These are phyloP conservation scores for Botrytis sinoallii DNA, from an alignment of 2,329 filamentous ascomycete genomes.

Conservation along the genomic window DNA sequence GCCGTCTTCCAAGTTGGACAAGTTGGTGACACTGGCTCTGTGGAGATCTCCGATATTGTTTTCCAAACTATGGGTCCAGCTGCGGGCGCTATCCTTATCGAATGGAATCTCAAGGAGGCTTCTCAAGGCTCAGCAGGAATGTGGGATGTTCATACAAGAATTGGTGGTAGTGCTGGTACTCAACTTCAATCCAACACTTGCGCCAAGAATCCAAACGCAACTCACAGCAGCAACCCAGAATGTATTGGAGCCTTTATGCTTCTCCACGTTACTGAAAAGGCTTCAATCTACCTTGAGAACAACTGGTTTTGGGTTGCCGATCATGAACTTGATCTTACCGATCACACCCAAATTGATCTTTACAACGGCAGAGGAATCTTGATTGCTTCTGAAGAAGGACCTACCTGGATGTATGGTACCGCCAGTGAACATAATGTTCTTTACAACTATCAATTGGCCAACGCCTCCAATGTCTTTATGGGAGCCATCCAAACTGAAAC, in stretches of 20 bases:
- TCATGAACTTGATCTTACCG: slow-evolving; percentile 76
- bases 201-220: slow-evolving; percentile 67
- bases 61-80: slow-evolving; percentile 77
- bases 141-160: slow-evolving; percentile 95
- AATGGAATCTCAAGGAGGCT: slow-evolving; percentile 79
- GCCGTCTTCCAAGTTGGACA: slow-evolving; percentile 85
- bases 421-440: slow-evolving; percentile 63
- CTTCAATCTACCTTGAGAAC: slow-evolving; percentile 80
- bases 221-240: slow-evolving; percentile 57
- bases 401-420: slow-evolving; percentile 79
- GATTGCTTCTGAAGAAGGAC: slow-evolving; percentile 70
- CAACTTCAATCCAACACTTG: slow-evolving; percentile 73
- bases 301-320: slow-evolving; percentile 88
- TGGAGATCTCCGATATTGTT: slow-evolving; percentile 86
- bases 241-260: slow-evolving; percentile 75
- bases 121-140: slow-evolving; percentile 70
- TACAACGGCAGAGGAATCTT: slow-evolving; percentile 74
- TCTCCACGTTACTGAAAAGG: slow-evolving; percentile 59
- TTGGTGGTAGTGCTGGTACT: slow-evolving; percentile 84
- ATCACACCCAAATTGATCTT: slow-evolving; percentile 77
- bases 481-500: slow-evolving; percentile 86
- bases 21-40: slow-evolving; percentile 69
- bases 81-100: slow-evolving; percentile 83
- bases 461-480: slow-evolving; percentile 78
- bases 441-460: slow-evolving; percentile 82